phyloP scores from a whole-genome alignment of 2,329 filamentous ascomycete species.

The Purpureocillium takamizusanense region DNA sequence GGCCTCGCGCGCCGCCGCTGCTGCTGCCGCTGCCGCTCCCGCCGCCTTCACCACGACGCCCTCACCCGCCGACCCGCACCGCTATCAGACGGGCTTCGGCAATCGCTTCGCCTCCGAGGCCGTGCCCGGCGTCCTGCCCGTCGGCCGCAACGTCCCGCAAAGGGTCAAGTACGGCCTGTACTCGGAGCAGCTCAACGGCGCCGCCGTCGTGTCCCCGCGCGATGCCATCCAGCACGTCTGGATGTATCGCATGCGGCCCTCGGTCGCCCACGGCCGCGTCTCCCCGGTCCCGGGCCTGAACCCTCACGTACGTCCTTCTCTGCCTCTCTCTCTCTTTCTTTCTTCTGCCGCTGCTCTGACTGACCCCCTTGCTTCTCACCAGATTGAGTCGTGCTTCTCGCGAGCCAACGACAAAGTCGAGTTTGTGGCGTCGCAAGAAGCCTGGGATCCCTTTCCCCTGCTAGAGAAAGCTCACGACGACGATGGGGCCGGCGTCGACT shows the following conservation, averaged over 20 bases:
- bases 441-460: slow-evolving; percentile 36
- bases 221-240: slow-evolving; percentile 21
- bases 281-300: slow-evolving; percentile 14
- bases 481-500: slow-evolving; percentile 23
- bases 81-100: slow-evolving; percentile 48
- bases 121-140: slow-evolving; percentile 34
- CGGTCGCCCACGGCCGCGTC: slow-evolving; percentile 19
- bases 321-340: background rate
- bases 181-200: slow-evolving; percentile 39
- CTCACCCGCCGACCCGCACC: slow-evolving; percentile 27
- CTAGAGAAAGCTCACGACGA: slow-evolving; percentile 2
- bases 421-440: slow-evolving; percentile 34
- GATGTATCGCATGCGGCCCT: slow-evolving; percentile 23
- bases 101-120: slow-evolving; percentile 40
- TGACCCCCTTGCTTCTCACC: background rate
- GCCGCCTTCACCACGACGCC: slow-evolving; percentile 11
- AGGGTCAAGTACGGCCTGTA: slow-evolving; percentile 31
- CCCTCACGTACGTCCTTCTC: slow-evolving; percentile 10
- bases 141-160: slow-evolving; percentile 35
- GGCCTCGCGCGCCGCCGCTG: slow-evolving; percentile 11
- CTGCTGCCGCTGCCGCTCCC: slow-evolving; percentile 12
- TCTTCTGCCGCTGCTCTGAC: too few species aligned
- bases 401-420: slow-evolving; percentile 35
- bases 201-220: slow-evolving; percentile 21
- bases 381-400: slow-evolving; percentile 33